These are phyloP conservation scores for Acacia crassicarpa DNA, from an alignment of 306 rosid genomes.

Conservation along the genomic window DNA sequence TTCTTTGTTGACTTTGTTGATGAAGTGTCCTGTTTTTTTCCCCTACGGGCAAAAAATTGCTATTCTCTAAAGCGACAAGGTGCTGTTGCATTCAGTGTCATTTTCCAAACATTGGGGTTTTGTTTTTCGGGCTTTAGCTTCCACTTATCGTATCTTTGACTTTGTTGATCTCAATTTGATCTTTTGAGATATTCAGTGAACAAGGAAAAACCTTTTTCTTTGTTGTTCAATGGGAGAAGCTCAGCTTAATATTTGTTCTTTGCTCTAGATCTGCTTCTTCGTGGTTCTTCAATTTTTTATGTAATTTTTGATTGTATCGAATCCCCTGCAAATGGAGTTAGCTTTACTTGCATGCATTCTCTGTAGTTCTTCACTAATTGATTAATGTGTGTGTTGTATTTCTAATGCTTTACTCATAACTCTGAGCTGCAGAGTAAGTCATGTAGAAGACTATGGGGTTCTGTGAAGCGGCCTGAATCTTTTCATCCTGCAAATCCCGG, in stretches of 20 bases:
- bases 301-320: conserved; percentile 14
- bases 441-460: conserved; percentile 88
- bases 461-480: conserved; percentile 72
- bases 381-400: neutral
- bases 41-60: neutral
- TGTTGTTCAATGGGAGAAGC: conserved; percentile 7
- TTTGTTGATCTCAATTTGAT: no score
- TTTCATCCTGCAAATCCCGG: conserved; percentile 86
- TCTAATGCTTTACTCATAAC: conserved; percentile 16
- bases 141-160: neutral
- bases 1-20: neutral
- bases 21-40: neutral
- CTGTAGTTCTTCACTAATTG: neutral
- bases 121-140: conserved; percentile 32
- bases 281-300: neutral
- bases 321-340: conserved; percentile 4
- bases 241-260: conserved; percentile 16
- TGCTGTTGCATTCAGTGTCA: conserved; percentile 25
- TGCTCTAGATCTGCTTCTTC: conserved; percentile 40
- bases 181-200: neutral
- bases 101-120: conserved; percentile 29
- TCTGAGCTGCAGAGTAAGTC: conserved; percentile 62
- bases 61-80: conserved; percentile 19
- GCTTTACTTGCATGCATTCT: conserved; percentile 8
- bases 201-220: conserved; percentile 16